These are phyloP conservation scores for Henningerozyma blattae DNA, from an alignment of 805 yeast genomes.

Conservation along the genomic window DNA sequence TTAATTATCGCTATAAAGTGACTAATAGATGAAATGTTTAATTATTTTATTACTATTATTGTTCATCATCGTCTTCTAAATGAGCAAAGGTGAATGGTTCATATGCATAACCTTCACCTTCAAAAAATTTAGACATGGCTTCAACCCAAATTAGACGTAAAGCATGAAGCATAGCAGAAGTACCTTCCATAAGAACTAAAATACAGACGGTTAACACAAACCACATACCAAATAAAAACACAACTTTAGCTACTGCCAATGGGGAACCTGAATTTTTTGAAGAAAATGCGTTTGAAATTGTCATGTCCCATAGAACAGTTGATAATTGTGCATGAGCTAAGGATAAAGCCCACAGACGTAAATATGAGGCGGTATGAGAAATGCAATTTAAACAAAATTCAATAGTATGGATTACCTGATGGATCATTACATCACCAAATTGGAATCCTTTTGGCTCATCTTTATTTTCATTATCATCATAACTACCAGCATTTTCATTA, in stretches of 20 bases:
- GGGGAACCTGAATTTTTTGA: conserved; percentile 34
- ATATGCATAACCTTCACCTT: conserved; percentile 90
- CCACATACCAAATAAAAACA: conserved; percentile 88
- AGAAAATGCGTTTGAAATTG: conserved; percentile 68
- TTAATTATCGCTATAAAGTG: too few species aligned
- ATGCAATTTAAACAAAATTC: conserved; percentile 96
- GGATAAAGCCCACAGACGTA: conserved; percentile 94
- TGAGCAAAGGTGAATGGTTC: conserved; percentile 65
- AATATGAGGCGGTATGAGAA: conserved; percentile 95
- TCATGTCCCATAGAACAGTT: conserved; percentile 93
- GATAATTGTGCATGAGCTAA: conserved; percentile 95
- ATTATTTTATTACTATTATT: too few species aligned
- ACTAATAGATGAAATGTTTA: too few species aligned
- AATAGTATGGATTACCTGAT: conserved; percentile 94
- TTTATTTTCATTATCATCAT: conserved; percentile 29
- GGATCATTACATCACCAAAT: conserved; percentile 91
- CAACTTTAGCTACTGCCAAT: conserved; percentile 61
- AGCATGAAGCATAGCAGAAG: conserved; percentile 98
- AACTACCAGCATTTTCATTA: too few species aligned
- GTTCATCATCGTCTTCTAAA: background rate
- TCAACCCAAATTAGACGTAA: conserved; percentile 98
- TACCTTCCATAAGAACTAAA: conserved; percentile 94
- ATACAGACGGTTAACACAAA: conserved; percentile 82
- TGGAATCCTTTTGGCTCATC: conserved; percentile 40
- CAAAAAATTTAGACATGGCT: conserved; percentile 95